These are phyloP conservation scores for Plenodomus lindquistii DNA, from an alignment of 2,329 filamentous ascomycete species.

Conservation along the genomic window DNA sequence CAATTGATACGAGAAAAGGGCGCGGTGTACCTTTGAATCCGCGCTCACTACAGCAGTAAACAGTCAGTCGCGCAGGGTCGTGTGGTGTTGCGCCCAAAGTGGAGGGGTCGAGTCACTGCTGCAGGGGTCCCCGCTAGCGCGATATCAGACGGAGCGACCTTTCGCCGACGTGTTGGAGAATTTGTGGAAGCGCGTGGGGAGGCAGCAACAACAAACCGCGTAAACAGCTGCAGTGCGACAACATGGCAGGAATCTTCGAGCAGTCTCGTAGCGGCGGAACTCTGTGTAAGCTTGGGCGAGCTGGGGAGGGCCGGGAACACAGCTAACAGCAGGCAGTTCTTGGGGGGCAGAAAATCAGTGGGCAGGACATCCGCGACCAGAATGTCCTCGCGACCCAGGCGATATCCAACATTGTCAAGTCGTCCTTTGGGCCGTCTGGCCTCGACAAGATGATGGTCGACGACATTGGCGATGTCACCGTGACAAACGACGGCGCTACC, in stretches of 20 bases:
- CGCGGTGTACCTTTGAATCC: conserved; percentile 10
- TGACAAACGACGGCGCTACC: conserved; percentile 97
- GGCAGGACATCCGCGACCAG: conserved; percentile 94
- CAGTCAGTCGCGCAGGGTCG: conserved; percentile 30
- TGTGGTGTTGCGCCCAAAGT: conserved; percentile 29
- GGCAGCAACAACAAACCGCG: conserved; percentile 30
- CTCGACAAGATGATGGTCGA: conserved; percentile 99
- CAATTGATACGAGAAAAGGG: conserved; percentile 3
- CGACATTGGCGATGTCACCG: conserved; percentile 98
- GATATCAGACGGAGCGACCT: conserved; percentile 22
- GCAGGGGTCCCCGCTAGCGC: conserved; percentile 23
- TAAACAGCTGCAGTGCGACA: conserved; percentile 36
- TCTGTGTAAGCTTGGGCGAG: conserved; percentile 65
- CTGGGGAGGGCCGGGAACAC: not conserved
- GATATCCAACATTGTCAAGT: conserved; percentile 98
- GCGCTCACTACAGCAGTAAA: conserved; percentile 10
- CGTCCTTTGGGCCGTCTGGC: conserved; percentile 94
- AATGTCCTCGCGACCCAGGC: conserved; percentile 96
- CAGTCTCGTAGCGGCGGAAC: conserved; percentile 90
- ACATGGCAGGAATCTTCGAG: conserved; percentile 95
- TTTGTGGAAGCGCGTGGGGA: conserved; percentile 33
- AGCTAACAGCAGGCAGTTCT: conserved; percentile 63
- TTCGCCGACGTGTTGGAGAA: conserved; percentile 31
- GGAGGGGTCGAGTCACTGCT: conserved; percentile 34
- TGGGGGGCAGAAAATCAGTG: conserved; percentile 95